These are phyloP conservation scores for Lactarius akahatsu DNA, from an alignment of 768 basidiomycete genomes.

Conservation along the genomic window DNA sequence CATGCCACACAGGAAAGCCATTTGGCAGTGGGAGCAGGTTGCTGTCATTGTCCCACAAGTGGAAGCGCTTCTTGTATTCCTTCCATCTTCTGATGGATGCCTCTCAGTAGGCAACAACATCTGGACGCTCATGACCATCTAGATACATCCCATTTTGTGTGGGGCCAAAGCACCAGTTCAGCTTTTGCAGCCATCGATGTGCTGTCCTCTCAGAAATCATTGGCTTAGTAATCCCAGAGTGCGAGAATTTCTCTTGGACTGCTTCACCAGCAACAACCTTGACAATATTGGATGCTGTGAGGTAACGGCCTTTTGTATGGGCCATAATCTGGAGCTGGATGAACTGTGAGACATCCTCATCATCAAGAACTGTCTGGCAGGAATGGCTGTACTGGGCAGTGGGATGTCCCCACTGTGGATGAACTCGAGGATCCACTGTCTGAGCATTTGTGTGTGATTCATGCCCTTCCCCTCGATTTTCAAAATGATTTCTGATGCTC, in stretches of 20 bases:
- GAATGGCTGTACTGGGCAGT: not conserved
- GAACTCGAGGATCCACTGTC: not conserved
- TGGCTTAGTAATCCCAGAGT: too few species aligned
- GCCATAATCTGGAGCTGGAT: too few species aligned
- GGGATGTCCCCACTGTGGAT: not conserved
- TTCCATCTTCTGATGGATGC: not conserved
- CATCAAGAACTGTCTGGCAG: not conserved
- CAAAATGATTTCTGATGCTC: not conserved
- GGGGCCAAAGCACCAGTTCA: too few species aligned
- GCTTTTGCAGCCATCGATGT: too few species aligned
- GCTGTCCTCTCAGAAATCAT: too few species aligned
- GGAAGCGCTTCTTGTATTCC: conserved; percentile 14
- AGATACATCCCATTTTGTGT: not conserved
- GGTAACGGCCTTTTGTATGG: too few species aligned
- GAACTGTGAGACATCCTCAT: too few species aligned
- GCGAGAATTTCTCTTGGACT: too few species aligned
- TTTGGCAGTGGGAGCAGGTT: not conserved
- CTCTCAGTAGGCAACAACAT: not conserved
- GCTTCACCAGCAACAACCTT: too few species aligned
- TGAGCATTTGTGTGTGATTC: fast-evolving
- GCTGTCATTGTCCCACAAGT: conserved; percentile 2
- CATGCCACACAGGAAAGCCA: not conserved
- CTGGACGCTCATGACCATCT: not conserved
- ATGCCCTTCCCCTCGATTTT: not conserved
- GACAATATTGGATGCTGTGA: too few species aligned